Evolutionary conservation across 805 yeast species (phyloP), one percentile per base, ranked within the genome.

Genomic region (Metschnikowia similis): DNA sequence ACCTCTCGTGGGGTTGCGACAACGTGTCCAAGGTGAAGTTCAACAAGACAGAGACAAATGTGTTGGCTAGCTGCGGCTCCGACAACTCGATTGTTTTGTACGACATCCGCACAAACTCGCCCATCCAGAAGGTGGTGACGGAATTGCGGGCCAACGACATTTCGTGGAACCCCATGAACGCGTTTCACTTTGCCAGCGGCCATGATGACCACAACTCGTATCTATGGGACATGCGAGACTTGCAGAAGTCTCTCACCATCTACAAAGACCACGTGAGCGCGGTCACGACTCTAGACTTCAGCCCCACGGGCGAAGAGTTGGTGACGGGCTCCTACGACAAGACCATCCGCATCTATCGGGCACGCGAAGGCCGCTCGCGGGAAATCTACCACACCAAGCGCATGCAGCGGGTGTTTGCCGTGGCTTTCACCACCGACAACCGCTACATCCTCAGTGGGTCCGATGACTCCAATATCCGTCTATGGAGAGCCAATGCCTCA

Each of bases 131-230:
- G 66, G 81, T 92, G 51, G 87, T 86, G 42, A 87, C 94, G 28
- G 73, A 82, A 16, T 75, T 94, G 79, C 79, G 95, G 60, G 87
- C 91, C 16, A 94, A 94, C 67, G 77, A 92, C 42, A 76, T 94
- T 27, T 79, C 90, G 49, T 94, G 98, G 98, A 94, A 94, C 69
- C 99, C 99, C 4, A 88, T 94, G 85, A 98, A 94, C 68, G 96
- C 98, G 1, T 94, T 81, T 71, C 83, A 87, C 63, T 92, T 94
- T 71, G 97, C 91, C 14, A 82, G 88, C 37, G 98, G 89, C 2
- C 82, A 83, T 63, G 99, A 94, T 70, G 98, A 94, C 72, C 97
- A 92, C 68, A 94, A 94, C 66, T 84, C 86, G 8, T 94, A 94
- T 66, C 77, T 87, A 48, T 95, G 96, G 82, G 99, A 94, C 70